Evolutionary conservation across 192 early-diverging fungal genomes (phyloP).

Genomic region (Backusella westeae): DNA sequence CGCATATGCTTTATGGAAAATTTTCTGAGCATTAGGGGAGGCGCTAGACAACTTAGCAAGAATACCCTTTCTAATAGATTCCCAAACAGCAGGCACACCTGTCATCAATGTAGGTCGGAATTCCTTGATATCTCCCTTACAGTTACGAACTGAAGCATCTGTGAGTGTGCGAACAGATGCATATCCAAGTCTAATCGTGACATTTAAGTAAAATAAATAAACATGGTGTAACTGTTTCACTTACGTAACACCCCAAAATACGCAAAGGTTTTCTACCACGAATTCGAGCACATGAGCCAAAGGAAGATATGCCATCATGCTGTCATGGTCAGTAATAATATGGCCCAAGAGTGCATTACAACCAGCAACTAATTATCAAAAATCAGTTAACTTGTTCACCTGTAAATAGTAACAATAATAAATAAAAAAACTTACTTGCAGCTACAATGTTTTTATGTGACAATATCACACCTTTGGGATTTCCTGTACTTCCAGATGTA

Average conservation of each 20-base stretch:
- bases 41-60: constrained; percentile 57
- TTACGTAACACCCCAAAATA: constrained; percentile 63
- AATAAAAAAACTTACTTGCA: constrained; percentile 49
- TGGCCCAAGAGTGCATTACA: constrained; percentile 50
- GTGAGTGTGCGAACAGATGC: constrained; percentile 73
- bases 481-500: constrained; percentile 87
- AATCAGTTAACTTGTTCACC: not conserved
- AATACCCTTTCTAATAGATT: constrained; percentile 84
- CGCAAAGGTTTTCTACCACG: constrained; percentile 69
- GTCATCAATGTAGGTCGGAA: constrained; percentile 76
- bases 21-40: constrained; percentile 52
- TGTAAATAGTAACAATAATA: not conserved
- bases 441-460: constrained; percentile 83
- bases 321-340: constrained; percentile 52
- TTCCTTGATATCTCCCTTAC: constrained; percentile 70
- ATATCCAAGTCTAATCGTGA: constrained; percentile 32
- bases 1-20: constrained; percentile 76
- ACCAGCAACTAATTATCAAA: constrained; percentile 51
- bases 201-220: not conserved
- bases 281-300: constrained; percentile 91
- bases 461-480: constrained; percentile 90
- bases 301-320: constrained; percentile 80
- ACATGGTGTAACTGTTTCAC: constrained; percentile 45
- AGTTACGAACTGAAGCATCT: constrained; percentile 61
- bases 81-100: constrained; percentile 87